Percentiles rank a stretch among this genome's conserved stretches.
Conservation (phyloP, 2,329 filamentous ascomycete species). For the Colletotrichum siamense region DNA sequence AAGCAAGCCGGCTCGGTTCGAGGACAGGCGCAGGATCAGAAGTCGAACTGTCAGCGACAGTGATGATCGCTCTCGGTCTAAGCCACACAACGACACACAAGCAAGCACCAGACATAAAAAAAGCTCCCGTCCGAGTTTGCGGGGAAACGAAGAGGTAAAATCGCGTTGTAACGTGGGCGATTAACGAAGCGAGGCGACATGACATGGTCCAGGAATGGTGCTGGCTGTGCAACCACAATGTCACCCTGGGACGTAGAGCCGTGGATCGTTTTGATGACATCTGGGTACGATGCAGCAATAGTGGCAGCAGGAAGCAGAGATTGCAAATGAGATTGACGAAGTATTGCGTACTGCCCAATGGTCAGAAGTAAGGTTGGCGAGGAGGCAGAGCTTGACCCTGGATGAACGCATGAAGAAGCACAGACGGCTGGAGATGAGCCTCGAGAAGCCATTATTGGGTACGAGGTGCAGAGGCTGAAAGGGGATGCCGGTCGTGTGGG, state of each 20-base stretch:
- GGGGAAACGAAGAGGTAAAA: slow-evolving; percentile 7
- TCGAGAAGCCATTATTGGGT: slow-evolving; percentile 8
- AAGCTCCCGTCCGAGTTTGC: neutral
- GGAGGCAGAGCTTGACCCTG: slow-evolving; percentile 1
- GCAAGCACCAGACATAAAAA: neutral
- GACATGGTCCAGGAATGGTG: slow-evolving; percentile 9
- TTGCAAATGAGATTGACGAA: slow-evolving; percentile 20
- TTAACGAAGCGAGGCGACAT: slow-evolving; percentile 12
- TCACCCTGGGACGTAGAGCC: neutral
- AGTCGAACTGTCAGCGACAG: neutral
- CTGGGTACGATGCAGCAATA: neutral
- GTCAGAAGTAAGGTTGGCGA: neutral
- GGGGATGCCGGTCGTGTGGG: slow-evolving; percentile 7
- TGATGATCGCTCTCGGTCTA: neutral
- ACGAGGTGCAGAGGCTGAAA: slow-evolving; percentile 19
- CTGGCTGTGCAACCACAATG: neutral
- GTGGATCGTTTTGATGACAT: neutral
- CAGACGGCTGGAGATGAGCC: slow-evolving; percentile 23
- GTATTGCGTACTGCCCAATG: neutral
- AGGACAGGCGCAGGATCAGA: neutral
- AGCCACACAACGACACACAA: neutral
- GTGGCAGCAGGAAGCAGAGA: neutral
- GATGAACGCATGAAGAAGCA: slow-evolving; percentile 21
- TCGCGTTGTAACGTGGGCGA: slow-evolving; percentile 4
- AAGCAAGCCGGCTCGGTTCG: neutral